phyloP scores from a whole-genome alignment of 1,139 yeast species.

The Taphrina deformans region DNA sequence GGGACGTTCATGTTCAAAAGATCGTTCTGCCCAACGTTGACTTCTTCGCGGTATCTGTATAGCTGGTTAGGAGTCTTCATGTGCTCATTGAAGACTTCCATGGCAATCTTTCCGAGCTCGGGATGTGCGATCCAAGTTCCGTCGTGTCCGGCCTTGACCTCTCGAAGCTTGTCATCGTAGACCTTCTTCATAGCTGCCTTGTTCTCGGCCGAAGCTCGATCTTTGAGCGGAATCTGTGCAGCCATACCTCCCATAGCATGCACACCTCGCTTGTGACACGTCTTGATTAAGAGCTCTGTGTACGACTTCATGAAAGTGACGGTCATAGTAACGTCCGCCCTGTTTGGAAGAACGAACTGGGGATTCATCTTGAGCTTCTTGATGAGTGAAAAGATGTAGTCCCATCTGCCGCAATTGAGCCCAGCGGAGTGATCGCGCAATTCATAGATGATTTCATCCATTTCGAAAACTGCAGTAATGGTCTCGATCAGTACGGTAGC shows the following conservation, averaged over 20 bases:
- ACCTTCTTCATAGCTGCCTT: slow-evolving; percentile 69
- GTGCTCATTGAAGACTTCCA: slow-evolving; percentile 73
- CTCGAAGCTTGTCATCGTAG: slow-evolving; percentile 69
- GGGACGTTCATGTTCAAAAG: slow-evolving; percentile 69
- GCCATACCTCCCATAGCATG: slow-evolving; percentile 88
- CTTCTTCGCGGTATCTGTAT: slow-evolving; percentile 55
- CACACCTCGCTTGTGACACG: slow-evolving; percentile 73
- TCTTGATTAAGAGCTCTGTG: slow-evolving; percentile 64
- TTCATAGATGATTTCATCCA: slow-evolving; percentile 78
- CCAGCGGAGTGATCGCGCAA: slow-evolving; percentile 74
- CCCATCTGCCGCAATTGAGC: slow-evolving; percentile 82
- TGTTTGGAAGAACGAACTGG: slow-evolving; percentile 67
- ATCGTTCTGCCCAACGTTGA: slow-evolving; percentile 61
- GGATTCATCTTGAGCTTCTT: slow-evolving; percentile 66
- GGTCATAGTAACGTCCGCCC: slow-evolving; percentile 71
- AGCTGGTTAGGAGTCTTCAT: slow-evolving; percentile 86
- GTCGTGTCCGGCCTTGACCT: slow-evolving; percentile 73
- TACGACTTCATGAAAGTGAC: slow-evolving; percentile 74
- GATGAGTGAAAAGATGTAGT: slow-evolving; percentile 71
- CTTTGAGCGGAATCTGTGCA: slow-evolving; percentile 76
- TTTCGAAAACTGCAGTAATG: slow-evolving; percentile 73
- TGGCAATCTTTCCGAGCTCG: slow-evolving; percentile 71
- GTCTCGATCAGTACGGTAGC: slow-evolving; percentile 80
- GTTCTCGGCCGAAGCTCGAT: slow-evolving; percentile 51
- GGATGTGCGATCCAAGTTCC: slow-evolving; percentile 86